phyloP scores from a whole-genome alignment of 345 rosid genomes.

The Eucalyptus victrix region DNA sequence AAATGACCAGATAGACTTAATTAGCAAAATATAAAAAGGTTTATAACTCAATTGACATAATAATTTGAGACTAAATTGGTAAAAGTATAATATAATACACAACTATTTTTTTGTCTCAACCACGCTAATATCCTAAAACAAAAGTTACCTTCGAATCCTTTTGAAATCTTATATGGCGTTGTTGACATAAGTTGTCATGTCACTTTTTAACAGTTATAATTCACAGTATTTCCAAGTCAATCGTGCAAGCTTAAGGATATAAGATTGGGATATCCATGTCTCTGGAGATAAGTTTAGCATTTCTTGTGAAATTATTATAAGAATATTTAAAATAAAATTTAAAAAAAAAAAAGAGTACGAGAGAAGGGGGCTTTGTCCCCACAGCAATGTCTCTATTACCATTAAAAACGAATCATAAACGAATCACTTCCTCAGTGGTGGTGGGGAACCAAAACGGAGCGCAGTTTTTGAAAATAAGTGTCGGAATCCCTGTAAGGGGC shows the following conservation, averaged over 20 bases:
- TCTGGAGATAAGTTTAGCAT: accelerated
- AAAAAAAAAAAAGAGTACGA: background rate
- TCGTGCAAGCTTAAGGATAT: background rate
- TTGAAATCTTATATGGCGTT: background rate
- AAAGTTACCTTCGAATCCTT: background rate
- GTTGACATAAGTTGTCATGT: background rate
- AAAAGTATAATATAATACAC: too few relatives aligned
- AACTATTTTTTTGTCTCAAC: background rate
- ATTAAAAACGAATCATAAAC: background rate
- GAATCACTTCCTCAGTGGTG: background rate
- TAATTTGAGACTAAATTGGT: accelerated
- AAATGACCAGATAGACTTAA: accelerated
- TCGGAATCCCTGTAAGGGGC: background rate
- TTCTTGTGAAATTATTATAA: background rate
- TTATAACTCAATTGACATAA: accelerated
- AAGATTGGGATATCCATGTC: background rate
- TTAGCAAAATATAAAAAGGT: too few relatives aligned
- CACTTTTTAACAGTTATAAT: background rate
- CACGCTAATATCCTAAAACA: background rate
- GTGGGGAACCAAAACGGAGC: background rate
- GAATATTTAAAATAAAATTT: accelerated
- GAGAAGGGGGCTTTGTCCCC: background rate
- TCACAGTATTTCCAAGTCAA: background rate
- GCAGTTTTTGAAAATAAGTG: background rate
- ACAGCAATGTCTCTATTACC: background rate